Evolutionary conservation across 2,329 filamentous ascomycete genomes (phyloP), one percentile per base, ranked within the genome.

Genomic region (Penicillium polonicum): DNA sequence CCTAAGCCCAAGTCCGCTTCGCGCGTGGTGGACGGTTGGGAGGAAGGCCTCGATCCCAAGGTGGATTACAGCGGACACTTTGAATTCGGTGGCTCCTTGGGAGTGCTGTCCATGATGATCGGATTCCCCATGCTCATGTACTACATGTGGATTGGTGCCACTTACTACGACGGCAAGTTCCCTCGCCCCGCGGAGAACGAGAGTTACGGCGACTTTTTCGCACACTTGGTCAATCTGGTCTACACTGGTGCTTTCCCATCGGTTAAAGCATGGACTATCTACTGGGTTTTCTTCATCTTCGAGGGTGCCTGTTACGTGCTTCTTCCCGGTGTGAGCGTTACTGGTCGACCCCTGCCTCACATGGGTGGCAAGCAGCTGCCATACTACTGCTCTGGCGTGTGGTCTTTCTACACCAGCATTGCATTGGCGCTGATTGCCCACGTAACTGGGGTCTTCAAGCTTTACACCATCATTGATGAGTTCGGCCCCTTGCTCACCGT

Each of bases 121-220:
- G 86, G 89, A 45, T 99, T 97, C 77, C 94, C 94, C n/a, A 61
- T 88, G 38, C 83, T 99, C 68, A 97, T 97, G 93, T 97, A 91
- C 84, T 97, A 97, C 79, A 96, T 99, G 92, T 97, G 92, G 92
- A 88, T 96, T 75, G 94, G 94, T 50, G 90, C 93, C 35, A 92
- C 88, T 49, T 96, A 93, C 79, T 99, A 97, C 78, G 81, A 91
- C 72, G 93, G 93, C 66, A 87, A 89, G 62, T 81, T 95, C 51
- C 94, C 94, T 17, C 78, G 79, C 43, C 89, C 86, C 1, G 78
- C 78, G 2, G 73, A 84, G 43, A 89, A 84, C 42, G 83, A 96
- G 80, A 87, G 82, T 65, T 85, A 85, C 72, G 65, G 70, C 13
- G 87, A 93, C 19, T 97, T 97, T 72, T 81, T 84, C 54, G 76